Conservation (phyloP, 495 filamentous ascomycete genomes). For the Penicillium canescens region DNA sequence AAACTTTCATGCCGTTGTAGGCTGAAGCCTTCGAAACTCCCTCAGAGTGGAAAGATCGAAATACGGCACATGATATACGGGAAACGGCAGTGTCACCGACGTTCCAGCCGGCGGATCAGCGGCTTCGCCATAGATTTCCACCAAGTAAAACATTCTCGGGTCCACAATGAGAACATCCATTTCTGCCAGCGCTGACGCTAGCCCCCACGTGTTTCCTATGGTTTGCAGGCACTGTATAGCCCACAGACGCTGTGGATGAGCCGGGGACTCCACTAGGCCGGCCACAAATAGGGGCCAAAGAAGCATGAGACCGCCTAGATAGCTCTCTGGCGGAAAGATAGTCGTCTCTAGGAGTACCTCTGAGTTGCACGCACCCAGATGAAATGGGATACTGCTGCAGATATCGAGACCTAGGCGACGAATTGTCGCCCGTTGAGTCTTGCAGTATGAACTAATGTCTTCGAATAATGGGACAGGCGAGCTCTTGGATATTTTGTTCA, state of each 20-base stretch:
- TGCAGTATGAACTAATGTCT: slow-evolving; percentile 1
- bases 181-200: background rate
- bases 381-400: slow-evolving; percentile 4
- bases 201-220: slow-evolving; percentile 1
- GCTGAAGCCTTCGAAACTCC: background rate
- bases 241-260: slow-evolving; percentile 1
- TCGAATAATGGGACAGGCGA: background rate
- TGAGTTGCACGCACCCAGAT: slow-evolving; percentile 5
- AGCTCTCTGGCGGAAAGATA: slow-evolving; percentile 1
- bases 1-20: background rate
- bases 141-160: slow-evolving; percentile 1
- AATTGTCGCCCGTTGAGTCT: background rate
- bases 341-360: background rate
- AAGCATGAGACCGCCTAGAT: slow-evolving; percentile 3
- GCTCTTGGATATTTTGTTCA: background rate
- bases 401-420: background rate
- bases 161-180: slow-evolving; percentile 3
- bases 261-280: background rate
- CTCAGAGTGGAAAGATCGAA: background rate
- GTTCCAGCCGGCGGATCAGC: background rate
- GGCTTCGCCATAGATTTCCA: background rate
- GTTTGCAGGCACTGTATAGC: background rate
- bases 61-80: background rate
- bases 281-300: slow-evolving; percentile 8
- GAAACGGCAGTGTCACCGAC: background rate